Conservation (phyloP, 768 basidiomycete genomes). For the Boletus reticulatus region DNA sequence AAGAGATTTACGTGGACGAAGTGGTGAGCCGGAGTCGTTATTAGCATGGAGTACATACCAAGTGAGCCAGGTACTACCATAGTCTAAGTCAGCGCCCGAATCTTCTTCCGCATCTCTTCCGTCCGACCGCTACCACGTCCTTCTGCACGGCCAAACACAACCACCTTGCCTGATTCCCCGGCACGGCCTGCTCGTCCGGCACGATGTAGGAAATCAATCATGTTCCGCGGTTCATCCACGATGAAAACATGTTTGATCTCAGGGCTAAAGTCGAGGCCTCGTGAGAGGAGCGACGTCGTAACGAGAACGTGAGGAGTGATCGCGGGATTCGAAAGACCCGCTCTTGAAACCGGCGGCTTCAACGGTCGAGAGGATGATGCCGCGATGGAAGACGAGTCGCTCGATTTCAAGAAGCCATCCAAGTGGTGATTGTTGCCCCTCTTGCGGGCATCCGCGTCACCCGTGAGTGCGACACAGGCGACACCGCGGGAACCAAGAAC, state of each 20-base stretch:
- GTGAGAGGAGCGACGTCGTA: constrained; percentile 87
- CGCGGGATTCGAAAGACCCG: constrained; percentile 22
- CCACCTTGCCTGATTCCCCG: constrained; percentile 65
- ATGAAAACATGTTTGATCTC: constrained; percentile 80
- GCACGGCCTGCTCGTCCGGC: constrained; percentile 84
- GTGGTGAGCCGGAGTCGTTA: not conserved
- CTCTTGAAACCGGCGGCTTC: constrained; percentile 5
- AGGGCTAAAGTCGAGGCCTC: constrained; percentile 86
- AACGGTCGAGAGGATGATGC: not conserved
- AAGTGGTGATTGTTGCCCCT: constrained; percentile 75
- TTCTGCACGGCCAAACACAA: constrained; percentile 70
- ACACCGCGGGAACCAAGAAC: constrained; percentile 63
- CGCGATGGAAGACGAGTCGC: not conserved
- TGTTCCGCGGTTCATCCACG: constrained; percentile 83
- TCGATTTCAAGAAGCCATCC: constrained; percentile 61
- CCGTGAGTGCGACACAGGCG: constrained; percentile 63
- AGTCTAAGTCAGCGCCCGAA: constrained; percentile 37
- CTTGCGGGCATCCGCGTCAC: constrained; percentile 53
- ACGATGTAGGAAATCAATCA: constrained; percentile 90
- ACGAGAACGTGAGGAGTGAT: constrained; percentile 66
- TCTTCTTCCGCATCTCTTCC: constrained; percentile 49
- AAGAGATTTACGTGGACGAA: not conserved
- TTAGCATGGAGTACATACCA: not conserved
- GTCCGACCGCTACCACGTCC: constrained; percentile 59
- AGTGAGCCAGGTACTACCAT: not conserved